Percentiles rank a stretch among this genome's conserved stretches.
phyloP scores from a whole-genome alignment of 2,329 filamentous ascomycete species.

The Monosporascus cannonballus region DNA sequence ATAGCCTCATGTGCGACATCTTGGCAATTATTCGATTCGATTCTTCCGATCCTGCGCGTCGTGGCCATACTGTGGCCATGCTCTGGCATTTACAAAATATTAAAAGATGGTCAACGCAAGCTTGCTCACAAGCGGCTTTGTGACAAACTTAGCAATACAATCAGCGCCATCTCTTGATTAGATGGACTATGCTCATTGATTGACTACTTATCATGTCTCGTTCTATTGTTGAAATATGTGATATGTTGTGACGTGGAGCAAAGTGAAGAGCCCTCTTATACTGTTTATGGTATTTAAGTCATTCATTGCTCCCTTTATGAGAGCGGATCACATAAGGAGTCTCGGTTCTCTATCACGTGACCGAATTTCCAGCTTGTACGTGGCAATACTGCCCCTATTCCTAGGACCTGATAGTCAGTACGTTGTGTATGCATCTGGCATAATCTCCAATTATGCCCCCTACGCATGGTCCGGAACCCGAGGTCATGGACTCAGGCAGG shows the following conservation, averaged over 20 bases:
- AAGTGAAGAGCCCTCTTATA: too few species aligned
- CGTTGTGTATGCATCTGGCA: too few species aligned
- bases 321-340: not conserved
- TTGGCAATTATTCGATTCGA: constrained; percentile 15
- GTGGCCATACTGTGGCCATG: not conserved
- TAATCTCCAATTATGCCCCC: too few species aligned
- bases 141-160: constrained; percentile 10
- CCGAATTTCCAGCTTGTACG: too few species aligned
- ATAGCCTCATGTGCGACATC: constrained; percentile 7
- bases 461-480: too few species aligned
- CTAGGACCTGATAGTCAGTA: too few species aligned
- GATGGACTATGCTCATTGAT: constrained; percentile 24
- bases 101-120: constrained; percentile 9
- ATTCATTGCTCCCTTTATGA: not conserved
- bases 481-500: too few species aligned
- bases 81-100: constrained; percentile 2
- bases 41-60: constrained; percentile 9
- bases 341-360: too few species aligned
- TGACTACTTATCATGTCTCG: constrained; percentile 1
- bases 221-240: not conserved
- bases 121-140: not conserved
- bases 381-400: too few species aligned
- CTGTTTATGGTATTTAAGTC: too few species aligned
- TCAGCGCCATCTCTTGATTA: constrained; percentile 21
- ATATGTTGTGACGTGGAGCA: not conserved